Evolutionary conservation across 257 asterid species (phyloP), one percentile per base, ranked within the genome.

Genomic region (Fraxinus anomala): DNA sequence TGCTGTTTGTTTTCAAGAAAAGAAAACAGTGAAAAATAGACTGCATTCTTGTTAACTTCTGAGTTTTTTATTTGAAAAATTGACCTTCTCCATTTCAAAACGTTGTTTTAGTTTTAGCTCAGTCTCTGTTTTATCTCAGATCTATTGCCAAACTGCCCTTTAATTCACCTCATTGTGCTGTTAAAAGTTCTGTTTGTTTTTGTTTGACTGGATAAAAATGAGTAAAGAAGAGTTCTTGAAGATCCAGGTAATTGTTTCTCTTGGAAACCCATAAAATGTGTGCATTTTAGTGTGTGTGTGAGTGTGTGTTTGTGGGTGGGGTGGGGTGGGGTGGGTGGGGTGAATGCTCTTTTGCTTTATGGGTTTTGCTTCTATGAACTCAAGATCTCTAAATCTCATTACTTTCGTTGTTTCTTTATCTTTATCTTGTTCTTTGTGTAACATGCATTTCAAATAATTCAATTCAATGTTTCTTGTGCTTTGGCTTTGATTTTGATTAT

Each of bases 161-260:
- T 42, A 42, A 42, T 42, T 42, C 49, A 11, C 49, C 49, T 10
- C 49, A 42, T 12, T 42, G 16, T 42, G 49, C 2, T 42, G 2
- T 42, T 42, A 42, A 11, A 42, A 11, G 40, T 36, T 73, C 73
- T 72, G 68, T 40, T 61, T 70, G 73, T 73, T 42, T 80, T 28
- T 80, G 33, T 68, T 65, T 74, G 73, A 33, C 85, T 54, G 83
- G 73, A 30, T 72, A 76, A 83, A 21, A 77, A 94, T 94, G 98
- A 89, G 96, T 89, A 94, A 92, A 85, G 98, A 92, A 78, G 98
- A 94, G 92, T 88, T 91, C 86, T 80, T 94, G 94, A 94, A 94
- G 97, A 89, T 91, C 97, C 91, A 94, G 98, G 98, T 94, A 70
- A 80, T 75, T 42, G 6, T 68, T 72, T 75, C 12, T 79, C 72